These are phyloP conservation scores for Exidia glandulosa DNA, from an alignment of 768 basidiomycete species.

Conservation along the genomic window DNA sequence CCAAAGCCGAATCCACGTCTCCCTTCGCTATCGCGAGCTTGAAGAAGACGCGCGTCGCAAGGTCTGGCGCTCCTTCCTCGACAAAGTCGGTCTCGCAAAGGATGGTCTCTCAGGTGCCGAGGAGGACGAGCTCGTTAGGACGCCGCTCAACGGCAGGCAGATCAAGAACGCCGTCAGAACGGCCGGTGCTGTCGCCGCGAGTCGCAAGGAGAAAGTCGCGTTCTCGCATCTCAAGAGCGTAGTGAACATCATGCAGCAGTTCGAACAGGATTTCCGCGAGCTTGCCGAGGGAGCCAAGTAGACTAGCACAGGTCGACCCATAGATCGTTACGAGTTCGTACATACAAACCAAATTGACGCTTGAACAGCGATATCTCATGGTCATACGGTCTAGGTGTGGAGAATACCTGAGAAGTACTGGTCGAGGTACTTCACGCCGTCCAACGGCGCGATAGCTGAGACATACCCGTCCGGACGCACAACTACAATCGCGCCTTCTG, in stretches of 20 bases:
- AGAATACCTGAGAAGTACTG: not conserved
- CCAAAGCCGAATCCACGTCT: constrained; percentile 17
- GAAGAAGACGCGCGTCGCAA: constrained; percentile 39
- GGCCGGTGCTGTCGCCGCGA: constrained; percentile 47
- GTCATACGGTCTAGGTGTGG: too few relatives aligned
- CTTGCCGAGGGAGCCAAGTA: too few relatives aligned
- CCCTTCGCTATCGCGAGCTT: constrained; percentile 53
- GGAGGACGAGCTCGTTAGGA: constrained; percentile 34
- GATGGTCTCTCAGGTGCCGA: constrained; percentile 29
- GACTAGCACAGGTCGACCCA: too few relatives aligned
- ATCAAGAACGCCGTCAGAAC: constrained; percentile 63
- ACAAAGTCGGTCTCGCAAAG: constrained; percentile 19
- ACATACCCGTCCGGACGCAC: constrained; percentile 61
- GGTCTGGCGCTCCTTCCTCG: constrained; percentile 54
- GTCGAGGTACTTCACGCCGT: constrained; percentile 23
- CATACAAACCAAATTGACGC: too few relatives aligned
- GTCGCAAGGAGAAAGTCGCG: constrained; percentile 33
- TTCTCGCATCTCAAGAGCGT: constrained; percentile 29
- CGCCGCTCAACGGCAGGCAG: constrained; percentile 51
- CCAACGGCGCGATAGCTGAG: constrained; percentile 41
- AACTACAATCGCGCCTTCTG: constrained; percentile 37
- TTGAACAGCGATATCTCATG: too few relatives aligned
- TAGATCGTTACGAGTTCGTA: too few relatives aligned
- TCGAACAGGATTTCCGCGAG: constrained; percentile 14
- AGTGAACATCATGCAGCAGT: constrained; percentile 35